Base-by-base conservation (phyloP, 768 basidiomycete species). In the Termitomyces sp. region DNA sequence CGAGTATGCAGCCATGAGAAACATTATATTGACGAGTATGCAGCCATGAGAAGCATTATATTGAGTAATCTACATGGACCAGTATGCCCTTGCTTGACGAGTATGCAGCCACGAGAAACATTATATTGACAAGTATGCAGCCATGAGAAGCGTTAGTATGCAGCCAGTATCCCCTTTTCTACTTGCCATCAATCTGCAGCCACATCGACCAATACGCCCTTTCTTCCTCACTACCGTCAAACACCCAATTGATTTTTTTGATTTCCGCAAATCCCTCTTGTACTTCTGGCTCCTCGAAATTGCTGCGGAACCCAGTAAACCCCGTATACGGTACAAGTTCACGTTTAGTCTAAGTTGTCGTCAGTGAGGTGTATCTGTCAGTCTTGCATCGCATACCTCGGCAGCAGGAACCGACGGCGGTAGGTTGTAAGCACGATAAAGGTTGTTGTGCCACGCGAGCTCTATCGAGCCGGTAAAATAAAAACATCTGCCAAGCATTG, bases 371-470 rank as follows among this genome's bases (percentile, higher is more conserved):
- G n/a, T 1, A 16, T 14, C 3, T 3, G 11, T 20, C 13, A 3
- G 28, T 47, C 41, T 10, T 6, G 20, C 71, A 57, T 56, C 1
- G 11, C 71, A 58, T 56, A 80, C 82, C 68, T 83, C 79, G 47
- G 67, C 68, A 1, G 65, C 67, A 35, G 71, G 66, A n/a, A 73
- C 69, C 1, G 76, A 75, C 2, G 79, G 68, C 0, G 85, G 83
- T 32, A 80, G 71, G 59, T 80, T 81, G 62, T 76, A 90, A 38
- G 92, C 85, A 32, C 95, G 83, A 67, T 96, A 97, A 8, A 94
- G 71, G 65, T 95, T 95, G 69, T 98, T 97, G 70, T 98, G 96
- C 87, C 86, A 90, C 2, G 92, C 92, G 7, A 96, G 78, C 47
- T 93, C 89, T n/a, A 83, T 63, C 9, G 88, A 82, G 45, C 86